phyloP scores from a whole-genome alignment of 495 filamentous ascomycete species.

The Glonium stellatum region DNA sequence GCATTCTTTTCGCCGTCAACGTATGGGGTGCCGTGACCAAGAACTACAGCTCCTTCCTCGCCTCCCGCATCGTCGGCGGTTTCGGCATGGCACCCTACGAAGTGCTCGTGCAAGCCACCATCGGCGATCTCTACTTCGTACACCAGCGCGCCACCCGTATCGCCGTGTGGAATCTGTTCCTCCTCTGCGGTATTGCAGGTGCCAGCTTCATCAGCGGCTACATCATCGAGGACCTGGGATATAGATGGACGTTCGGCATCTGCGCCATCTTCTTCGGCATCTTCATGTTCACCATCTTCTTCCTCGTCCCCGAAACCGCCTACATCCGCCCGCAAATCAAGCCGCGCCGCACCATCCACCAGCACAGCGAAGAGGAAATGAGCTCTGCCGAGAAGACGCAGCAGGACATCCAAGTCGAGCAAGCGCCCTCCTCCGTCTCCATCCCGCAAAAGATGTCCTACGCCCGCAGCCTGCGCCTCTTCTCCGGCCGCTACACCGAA shows the following conservation, averaged over 20 bases:
- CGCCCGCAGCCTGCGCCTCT: conserved; percentile 28
- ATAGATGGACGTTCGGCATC: conserved; percentile 49
- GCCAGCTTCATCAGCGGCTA: conserved; percentile 32
- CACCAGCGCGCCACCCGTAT: conserved; percentile 60
- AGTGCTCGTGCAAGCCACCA: conserved; percentile 47
- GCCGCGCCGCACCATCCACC: too few species aligned
- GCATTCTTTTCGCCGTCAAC: conserved; percentile 52
- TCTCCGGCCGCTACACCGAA: conserved; percentile 39
- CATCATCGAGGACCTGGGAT: conserved; percentile 43
- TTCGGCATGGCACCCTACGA: conserved; percentile 55
- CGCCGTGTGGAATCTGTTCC: conserved; percentile 58
- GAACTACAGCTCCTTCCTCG: conserved; percentile 53
- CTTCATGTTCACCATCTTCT: conserved; percentile 41
- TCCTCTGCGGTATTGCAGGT: conserved; percentile 41
- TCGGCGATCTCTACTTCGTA: conserved; percentile 47
- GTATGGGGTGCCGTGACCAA: conserved; percentile 56
- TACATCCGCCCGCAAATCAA: conserved; percentile 34
- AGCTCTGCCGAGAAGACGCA: too few species aligned
- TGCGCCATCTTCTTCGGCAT: conserved; percentile 49
- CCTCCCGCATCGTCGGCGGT: conserved; percentile 43
- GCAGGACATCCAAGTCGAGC: background rate
- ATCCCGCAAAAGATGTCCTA: conserved; percentile 29
- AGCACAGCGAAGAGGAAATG: too few species aligned
- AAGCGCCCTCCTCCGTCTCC: background rate
- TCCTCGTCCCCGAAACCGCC: conserved; percentile 49